A percentile compares a stretch with the other conserved stretches of the same genome.
Conservation (phyloP, 306 rosid species). For the Quercus aquifolioides region DNA sequence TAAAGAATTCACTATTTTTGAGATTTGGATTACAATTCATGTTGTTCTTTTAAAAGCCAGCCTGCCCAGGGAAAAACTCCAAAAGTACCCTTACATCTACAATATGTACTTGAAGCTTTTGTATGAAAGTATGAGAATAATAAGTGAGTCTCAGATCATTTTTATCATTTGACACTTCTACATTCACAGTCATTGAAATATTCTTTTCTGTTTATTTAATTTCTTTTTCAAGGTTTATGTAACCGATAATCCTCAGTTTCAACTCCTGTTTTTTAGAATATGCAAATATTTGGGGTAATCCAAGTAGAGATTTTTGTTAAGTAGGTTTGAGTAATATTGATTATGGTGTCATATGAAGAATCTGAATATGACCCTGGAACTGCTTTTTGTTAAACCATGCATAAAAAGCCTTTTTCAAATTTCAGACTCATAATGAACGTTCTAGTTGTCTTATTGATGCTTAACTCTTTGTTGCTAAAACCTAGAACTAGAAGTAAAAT, state of each 20-base stretch:
- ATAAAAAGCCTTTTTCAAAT: background rate
- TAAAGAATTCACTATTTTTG: background rate
- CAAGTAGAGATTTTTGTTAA: background rate
- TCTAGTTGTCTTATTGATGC: background rate
- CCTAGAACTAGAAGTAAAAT: background rate
- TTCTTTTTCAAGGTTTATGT: background rate
- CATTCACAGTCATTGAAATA: background rate
- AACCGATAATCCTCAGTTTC: background rate
- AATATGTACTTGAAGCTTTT: background rate
- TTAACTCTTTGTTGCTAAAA: slow-evolving; percentile 10
- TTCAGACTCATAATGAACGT: background rate
- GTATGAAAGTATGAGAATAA: background rate
- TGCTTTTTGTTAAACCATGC: background rate
- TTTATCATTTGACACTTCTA: background rate
- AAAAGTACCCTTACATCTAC: background rate
- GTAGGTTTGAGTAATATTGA: background rate
- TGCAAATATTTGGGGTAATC: background rate
- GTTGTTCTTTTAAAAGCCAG: background rate
- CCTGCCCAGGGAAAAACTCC: background rate
- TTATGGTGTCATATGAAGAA: background rate
- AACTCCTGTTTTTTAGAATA: background rate
- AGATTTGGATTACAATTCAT: background rate
- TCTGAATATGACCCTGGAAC: background rate
- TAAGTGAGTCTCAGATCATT: background rate
- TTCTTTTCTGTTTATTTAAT: background rate